Percentiles rank a stretch among this genome's conserved stretches.
These are phyloP conservation scores for Alternaria gaisen DNA, from an alignment of 2,329 filamentous ascomycete species.

Conservation along the genomic window DNA sequence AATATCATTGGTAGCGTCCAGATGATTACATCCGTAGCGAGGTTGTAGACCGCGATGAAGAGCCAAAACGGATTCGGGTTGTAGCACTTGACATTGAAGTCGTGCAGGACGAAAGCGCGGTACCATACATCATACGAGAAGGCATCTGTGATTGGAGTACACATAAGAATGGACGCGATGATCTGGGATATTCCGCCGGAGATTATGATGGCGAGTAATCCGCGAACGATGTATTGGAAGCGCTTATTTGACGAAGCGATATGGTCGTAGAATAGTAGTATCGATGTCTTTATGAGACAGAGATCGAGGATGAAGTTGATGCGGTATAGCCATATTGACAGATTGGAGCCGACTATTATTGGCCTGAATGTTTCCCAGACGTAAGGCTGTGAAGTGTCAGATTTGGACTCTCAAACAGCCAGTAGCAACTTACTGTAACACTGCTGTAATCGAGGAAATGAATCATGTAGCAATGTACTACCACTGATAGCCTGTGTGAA, in stretches of 20 bases:
- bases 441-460: constrained; percentile 33
- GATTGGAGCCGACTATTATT: constrained; percentile 22
- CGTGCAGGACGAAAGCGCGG: constrained; percentile 25
- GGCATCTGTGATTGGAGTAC: constrained; percentile 38
- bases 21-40: constrained; percentile 54
- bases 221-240: constrained; percentile 36
- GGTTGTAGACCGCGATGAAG: constrained; percentile 53
- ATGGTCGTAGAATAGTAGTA: constrained; percentile 44
- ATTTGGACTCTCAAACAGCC: neutral
- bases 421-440: constrained; percentile 21
- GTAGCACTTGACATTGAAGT: constrained; percentile 31
- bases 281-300: constrained; percentile 45
- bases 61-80: constrained; percentile 39
- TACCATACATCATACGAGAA: constrained; percentile 38
- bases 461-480: constrained; percentile 41
- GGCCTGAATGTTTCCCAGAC: constrained; percentile 14
- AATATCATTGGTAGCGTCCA: constrained; percentile 56
- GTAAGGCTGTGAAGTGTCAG: neutral
- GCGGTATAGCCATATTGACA: constrained; percentile 42
- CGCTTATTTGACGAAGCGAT: constrained; percentile 38
- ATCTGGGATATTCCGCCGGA: constrained; percentile 38
- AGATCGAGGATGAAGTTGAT: constrained; percentile 41
- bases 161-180: constrained; percentile 38
- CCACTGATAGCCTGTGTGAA: constrained; percentile 25
- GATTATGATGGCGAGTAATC: constrained; percentile 33